Percentiles rank a stretch among this genome's conserved stretches.
phyloP scores from a whole-genome alignment of 352 stramenopile species.

The Globisporangium abappressorium region DNA sequence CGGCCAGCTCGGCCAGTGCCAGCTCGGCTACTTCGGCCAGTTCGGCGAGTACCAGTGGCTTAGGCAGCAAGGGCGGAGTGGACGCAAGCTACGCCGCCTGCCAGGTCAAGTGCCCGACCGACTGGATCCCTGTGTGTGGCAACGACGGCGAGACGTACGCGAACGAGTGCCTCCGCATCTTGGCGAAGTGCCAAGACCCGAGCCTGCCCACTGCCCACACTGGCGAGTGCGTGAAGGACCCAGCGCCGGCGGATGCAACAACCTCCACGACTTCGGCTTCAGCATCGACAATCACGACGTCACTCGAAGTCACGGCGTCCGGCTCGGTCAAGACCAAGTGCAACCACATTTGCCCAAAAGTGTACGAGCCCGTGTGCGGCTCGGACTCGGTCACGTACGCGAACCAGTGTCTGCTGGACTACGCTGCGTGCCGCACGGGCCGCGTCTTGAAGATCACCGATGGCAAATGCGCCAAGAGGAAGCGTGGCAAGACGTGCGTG shows the following conservation, averaged over 20 bases:
- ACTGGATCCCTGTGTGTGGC: constrained; percentile 9
- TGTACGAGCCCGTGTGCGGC: constrained; percentile 55
- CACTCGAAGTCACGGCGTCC: constrained; percentile 7
- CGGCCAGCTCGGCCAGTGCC: neutral
- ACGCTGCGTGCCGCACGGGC: constrained; percentile 37
- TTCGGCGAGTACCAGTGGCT: neutral
- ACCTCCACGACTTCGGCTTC: constrained; percentile 17
- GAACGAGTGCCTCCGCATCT: constrained; percentile 42
- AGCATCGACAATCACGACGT: neutral
- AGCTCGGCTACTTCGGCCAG: too few relatives aligned
- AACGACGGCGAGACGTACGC: constrained; percentile 23
- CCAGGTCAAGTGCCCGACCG: constrained; percentile 11
- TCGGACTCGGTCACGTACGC: constrained; percentile 64
- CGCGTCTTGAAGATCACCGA: constrained; percentile 30
- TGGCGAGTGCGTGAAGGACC: constrained; percentile 24
- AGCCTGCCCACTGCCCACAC: constrained; percentile 38
- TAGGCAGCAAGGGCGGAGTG: neutral
- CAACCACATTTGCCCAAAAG: constrained; percentile 40
- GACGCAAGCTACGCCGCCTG: constrained; percentile 1
- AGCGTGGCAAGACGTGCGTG: constrained; percentile 26
- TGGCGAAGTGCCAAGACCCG: constrained; percentile 44
- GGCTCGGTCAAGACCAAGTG: constrained; percentile 26
- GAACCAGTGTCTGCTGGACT: constrained; percentile 56
- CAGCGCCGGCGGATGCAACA: neutral
- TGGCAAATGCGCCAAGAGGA: constrained; percentile 41